Conservation (phyloP, 2,329 filamentous ascomycete species). For the Drechslerella dactyloides region DNA sequence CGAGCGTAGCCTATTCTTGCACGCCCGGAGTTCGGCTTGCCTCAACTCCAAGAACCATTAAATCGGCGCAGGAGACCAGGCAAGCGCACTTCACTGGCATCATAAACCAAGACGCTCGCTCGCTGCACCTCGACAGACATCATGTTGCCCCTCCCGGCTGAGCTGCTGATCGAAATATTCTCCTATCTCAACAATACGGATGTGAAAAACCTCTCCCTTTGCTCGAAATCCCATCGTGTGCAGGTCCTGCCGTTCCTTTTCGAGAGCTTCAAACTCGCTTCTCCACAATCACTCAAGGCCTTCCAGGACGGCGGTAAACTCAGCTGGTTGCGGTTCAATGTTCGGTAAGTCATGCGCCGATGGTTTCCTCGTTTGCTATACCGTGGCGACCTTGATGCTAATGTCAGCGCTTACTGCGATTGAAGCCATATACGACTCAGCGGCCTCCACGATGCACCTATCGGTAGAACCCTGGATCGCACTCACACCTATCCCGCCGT, state of each 20-base stretch:
- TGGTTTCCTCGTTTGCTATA: background rate
- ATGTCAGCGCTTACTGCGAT: background rate
- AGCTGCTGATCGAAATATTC: slow-evolving; percentile 11
- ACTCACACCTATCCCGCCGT: background rate
- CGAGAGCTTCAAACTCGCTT: background rate
- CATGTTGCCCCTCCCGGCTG: slow-evolving; percentile 6
- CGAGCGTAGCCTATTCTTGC: background rate
- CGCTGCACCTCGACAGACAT: background rate
- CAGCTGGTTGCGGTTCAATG: background rate
- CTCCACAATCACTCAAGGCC: background rate
- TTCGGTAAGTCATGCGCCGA: slow-evolving; percentile 7
- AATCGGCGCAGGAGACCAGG: background rate
- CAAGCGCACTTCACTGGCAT: background rate
- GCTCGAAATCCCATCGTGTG: slow-evolving; percentile 3
- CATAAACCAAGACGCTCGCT: too few relatives aligned
- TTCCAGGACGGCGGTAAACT: background rate
- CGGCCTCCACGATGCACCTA: background rate
- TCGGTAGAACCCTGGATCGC: background rate
- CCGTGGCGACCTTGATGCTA: background rate
- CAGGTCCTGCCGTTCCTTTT: background rate
- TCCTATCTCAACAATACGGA: background rate
- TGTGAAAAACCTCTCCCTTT: background rate
- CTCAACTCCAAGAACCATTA: background rate
- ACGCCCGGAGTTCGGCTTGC: background rate
- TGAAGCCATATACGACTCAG: background rate